Base-by-base conservation (phyloP, 805 yeast species). In the Ogataea thermomethanolica region DNA sequence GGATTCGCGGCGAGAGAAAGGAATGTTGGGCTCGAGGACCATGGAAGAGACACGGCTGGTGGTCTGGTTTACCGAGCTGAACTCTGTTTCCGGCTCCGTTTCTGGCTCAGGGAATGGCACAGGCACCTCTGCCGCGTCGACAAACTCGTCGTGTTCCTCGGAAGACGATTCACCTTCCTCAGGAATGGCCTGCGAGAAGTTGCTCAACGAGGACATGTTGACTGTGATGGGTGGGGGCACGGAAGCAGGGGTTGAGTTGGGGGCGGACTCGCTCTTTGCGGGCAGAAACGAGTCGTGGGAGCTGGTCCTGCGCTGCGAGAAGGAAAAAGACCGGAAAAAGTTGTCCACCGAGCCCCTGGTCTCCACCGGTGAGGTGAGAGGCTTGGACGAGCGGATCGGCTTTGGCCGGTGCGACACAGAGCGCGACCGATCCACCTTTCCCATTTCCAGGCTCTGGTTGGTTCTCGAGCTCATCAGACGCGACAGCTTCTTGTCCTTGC, bases 351-450 rank as follows among this genome's bases (percentile, higher is more conserved):
- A 54, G 20, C 62, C 56, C n/a, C 41, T 50, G 5, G 64, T 55
- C 17, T 67, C 59, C 12, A 71, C 55, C 5, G 75, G 74, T 2
- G 72, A 65, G 7, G 71, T 67, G 31, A 75, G 55, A 12, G 79
- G 80, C 56, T 73, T 73, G 12, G 79, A 73, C 8, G 61, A 46
- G 41, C 70, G 58, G 15, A 70, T 60, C 2, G 73, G 74, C 10
- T 64, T 43, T 14, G 50, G 40, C 21, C 38, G 39, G 20, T 35
- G 36, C 7, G 49, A 36, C 17, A 33, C 25, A 13, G 53, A 49
- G 34, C 59, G 46, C 4, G 59, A 50, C 15, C 58, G 44, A 28
- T 45, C 53, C 15, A 33, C 15, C 28, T 39, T 39, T 25, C 30
- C 20, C 9, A 29, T 7, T 30, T 37, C 36, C 9, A 45, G 49